phyloP scores from a whole-genome alignment of 1,284 basidiomycete species.

The Schizophyllum commune region DNA sequence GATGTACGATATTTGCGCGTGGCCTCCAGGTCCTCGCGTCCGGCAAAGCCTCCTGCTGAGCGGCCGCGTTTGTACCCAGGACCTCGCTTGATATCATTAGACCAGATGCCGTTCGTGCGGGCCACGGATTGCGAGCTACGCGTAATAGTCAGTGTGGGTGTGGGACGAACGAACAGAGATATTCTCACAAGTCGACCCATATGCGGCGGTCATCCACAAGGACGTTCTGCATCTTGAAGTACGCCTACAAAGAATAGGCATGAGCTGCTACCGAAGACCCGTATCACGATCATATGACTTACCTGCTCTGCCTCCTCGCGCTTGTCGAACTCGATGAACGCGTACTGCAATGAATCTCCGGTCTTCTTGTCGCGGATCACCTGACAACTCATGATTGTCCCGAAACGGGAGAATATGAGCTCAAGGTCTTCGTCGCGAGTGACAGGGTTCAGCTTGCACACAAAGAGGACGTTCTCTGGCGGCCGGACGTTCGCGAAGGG shows the following conservation, averaged over 20 bases:
- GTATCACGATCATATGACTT: constrained; percentile 13
- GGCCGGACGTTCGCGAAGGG: constrained; percentile 97
- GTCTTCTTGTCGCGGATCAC: constrained; percentile 94
- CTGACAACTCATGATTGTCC: constrained; percentile 93
- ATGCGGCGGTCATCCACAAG: constrained; percentile 97
- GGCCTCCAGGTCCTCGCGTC: constrained; percentile 63
- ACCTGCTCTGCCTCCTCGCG: constrained; percentile 90
- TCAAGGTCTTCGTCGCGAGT: constrained; percentile 95
- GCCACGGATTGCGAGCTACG: constrained; percentile 86
- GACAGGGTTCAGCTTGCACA: constrained; percentile 96
- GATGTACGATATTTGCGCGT: constrained; percentile 58
- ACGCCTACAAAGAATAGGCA: constrained; percentile 50
- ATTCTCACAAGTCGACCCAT: constrained; percentile 89
- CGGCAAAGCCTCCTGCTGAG: constrained; percentile 44
- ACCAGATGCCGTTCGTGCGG: constrained; percentile 62
- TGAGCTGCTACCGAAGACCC: background rate
- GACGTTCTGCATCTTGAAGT: constrained; percentile 99
- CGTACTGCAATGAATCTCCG: constrained; percentile 95
- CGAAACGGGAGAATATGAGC: constrained; percentile 95
- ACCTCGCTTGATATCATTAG: constrained; percentile 60
- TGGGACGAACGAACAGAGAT: constrained; percentile 9
- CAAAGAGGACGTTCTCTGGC: constrained; percentile 97
- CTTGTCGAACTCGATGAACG: constrained; percentile 97
- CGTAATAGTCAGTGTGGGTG: constrained; percentile 6
- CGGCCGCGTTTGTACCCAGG: constrained; percentile 29